phyloP scores from a whole-genome alignment of 75 land plant species.

The Pseudotsuga menziesii region DNA sequence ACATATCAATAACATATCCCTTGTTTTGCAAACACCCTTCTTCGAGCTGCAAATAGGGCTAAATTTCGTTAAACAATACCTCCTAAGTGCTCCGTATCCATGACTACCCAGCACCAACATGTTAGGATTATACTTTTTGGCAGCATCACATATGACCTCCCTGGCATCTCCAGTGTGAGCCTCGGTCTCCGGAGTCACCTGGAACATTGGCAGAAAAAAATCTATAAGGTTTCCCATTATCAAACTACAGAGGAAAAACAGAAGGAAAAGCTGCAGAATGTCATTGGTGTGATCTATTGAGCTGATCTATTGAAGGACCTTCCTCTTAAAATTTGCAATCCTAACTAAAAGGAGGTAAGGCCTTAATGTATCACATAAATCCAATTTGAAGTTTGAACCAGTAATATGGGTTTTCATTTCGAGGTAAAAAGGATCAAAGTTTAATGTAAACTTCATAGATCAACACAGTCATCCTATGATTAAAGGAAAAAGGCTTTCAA shows the following conservation, averaged over 20 bases:
- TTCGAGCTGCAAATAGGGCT: background rate
- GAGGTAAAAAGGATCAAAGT: no score
- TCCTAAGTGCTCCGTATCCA: constrained; percentile 20
- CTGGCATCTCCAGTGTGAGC: constrained; percentile 14
- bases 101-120: constrained; percentile 15
- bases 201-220: background rate
- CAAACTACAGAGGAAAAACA: background rate
- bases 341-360: no score
- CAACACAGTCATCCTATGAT: background rate
- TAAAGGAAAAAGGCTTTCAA: background rate
- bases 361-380: no score
- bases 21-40: background rate
- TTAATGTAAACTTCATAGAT: no score
- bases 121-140: constrained; percentile 2
- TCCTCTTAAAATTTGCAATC: no score
- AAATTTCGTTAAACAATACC: constrained; percentile 6
- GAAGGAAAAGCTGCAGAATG: background rate
- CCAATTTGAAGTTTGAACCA: no score
- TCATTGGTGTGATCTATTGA: background rate
- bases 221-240: background rate
- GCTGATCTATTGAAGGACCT: background rate
- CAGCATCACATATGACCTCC: constrained; percentile 17
- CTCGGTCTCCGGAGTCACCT: constrained; percentile 12
- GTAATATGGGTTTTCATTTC: no score
- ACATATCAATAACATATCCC: background rate